phyloP scores from a whole-genome alignment of 1,284 basidiomycete genomes.

The Mycena sp. region DNA sequence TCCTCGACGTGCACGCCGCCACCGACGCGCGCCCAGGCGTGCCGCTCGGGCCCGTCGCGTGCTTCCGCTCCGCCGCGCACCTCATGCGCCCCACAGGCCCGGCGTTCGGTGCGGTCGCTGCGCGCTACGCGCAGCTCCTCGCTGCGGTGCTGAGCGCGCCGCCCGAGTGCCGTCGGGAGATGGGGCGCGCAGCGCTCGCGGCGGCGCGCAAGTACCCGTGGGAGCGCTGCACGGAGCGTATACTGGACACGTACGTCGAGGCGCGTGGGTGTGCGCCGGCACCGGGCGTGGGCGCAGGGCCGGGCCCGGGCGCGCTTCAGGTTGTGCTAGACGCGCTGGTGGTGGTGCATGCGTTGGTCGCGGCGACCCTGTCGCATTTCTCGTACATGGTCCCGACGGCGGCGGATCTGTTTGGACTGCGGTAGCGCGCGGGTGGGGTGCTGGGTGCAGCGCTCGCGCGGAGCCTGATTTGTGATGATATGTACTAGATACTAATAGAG shows the following conservation, averaged over 20 bases:
- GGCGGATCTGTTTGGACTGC: slow-evolving; percentile 6
- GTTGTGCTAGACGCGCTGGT: slow-evolving; percentile 14
- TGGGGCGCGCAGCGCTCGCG: slow-evolving; percentile 17
- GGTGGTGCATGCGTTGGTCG: slow-evolving; percentile 14
- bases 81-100: neutral
- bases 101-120: too few species aligned
- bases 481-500: too few species aligned
- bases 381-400: slow-evolving; percentile 21
- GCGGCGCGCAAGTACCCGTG: slow-evolving; percentile 1
- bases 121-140: neutral
- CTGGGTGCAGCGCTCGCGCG: too few species aligned
- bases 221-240: slow-evolving; percentile 12
- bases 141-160: neutral
- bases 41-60: neutral
- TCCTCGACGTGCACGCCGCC: slow-evolving; percentile 12
- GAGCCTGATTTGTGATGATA: too few species aligned
- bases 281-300: neutral
- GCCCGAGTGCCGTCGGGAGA: neutral
- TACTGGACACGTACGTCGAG: slow-evolving; percentile 19
- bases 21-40: too few species aligned
- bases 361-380: slow-evolving; percentile 22
- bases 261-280: neutral
- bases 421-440: too few species aligned
- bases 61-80: neutral
- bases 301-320: neutral